Conservation (phyloP, 2,329 filamentous ascomycete genomes). For the Elsinoe perseae region DNA sequence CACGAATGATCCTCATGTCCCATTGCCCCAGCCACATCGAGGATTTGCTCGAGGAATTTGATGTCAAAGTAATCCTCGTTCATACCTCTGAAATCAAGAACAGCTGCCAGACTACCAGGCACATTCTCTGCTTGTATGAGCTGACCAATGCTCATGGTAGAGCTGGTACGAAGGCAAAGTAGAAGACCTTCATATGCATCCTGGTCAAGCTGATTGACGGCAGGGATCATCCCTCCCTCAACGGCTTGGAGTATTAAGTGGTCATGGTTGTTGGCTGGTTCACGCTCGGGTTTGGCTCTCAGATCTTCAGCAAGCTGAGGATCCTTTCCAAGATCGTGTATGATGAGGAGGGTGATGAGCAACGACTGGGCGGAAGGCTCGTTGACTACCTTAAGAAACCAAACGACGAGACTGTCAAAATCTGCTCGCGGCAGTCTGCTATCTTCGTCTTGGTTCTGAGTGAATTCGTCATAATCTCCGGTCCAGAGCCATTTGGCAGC, state of each 20-base stretch:
- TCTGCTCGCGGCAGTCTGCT: neutral
- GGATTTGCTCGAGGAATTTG: neutral
- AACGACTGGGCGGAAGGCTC: neutral
- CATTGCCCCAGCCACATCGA: neutral
- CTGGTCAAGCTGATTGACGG: neutral
- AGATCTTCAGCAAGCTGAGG: neutral
- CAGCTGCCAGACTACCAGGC: neutral
- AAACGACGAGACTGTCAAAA: neutral
- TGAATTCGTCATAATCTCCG: neutral
- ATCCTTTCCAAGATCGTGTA: slow-evolving; percentile 10
- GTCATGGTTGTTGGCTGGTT: neutral
- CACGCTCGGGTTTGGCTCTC: neutral
- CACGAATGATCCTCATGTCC: neutral
- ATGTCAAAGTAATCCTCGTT: neutral
- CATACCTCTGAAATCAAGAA: neutral
- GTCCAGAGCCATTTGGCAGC: slow-evolving; percentile 1
- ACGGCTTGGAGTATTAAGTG: neutral
- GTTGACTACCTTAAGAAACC: neutral
- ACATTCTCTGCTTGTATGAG: slow-evolving; percentile 11
- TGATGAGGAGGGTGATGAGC: neutral
- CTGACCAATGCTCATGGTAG: slow-evolving; percentile 4
- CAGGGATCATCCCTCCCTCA: neutral
- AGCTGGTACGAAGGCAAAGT: neutral
- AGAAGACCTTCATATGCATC: neutral
- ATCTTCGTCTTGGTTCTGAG: neutral